Evolutionary conservation across 2,329 filamentous ascomycete genomes (phyloP), one percentile per base, ranked within the genome.

Genomic region (Leptodontidium sp.): DNA sequence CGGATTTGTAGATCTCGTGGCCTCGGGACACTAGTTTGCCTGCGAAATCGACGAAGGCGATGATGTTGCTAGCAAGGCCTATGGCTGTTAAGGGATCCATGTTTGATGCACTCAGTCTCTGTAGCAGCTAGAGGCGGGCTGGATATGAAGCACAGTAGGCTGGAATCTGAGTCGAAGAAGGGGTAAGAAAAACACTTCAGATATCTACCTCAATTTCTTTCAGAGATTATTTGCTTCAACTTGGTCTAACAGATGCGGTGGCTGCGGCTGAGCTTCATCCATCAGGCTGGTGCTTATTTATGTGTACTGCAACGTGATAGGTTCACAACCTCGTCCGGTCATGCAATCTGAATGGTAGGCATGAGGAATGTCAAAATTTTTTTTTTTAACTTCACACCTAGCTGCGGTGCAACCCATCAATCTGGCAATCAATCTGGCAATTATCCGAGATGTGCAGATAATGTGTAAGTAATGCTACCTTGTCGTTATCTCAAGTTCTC

Each of bases 51-150:
- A 62, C 40, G 24, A 62, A 62, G 6, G 26, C 24, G 15, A 62
- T 7, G 43, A 62, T 62, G n/a, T 62, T 62, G 26, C 9, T 21
- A 3, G 59, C 59, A 4, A 62, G 59, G 24, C 59, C 26, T 3
- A 62, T 15, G 4, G 59, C 59, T 3, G 43, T 35, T 2, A 62
- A 21, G 26, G 11, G 45, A 8, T 47, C 45, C 45, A 47, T 47
- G n/a, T 47, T 9, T 47, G 12, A 6, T 7, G 7, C 3, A 6
- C 38, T 21, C 21, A 21, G 21, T 1, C 21, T 1, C 21, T 40
- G 38, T 40, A 40, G 38, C 8, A 6, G 38, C 8, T 4, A 40
- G 38, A 40, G 3, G 38, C 38, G 11, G 38, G 1, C 8, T 2
- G 8, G 11, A 40, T 40, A 11, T 7, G 38, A 40, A 40, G 38